Base-by-base conservation (phyloP, 306 rosid species). In the Fagus sylvatica region DNA sequence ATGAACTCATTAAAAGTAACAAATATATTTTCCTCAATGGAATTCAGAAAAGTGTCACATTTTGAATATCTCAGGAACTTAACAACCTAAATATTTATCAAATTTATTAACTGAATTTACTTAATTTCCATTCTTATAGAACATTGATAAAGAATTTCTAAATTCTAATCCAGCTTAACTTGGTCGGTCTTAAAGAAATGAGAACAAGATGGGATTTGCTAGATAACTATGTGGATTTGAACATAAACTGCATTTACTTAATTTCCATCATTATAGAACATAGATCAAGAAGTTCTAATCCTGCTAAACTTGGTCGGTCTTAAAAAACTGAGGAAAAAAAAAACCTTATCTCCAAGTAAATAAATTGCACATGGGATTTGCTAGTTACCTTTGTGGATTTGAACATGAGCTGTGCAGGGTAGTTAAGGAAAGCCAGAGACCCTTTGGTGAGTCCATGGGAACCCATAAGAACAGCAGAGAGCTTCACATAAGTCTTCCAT, bases 391-490 rank as follows among this genome's bases (percentile, higher is more conserved):
- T 95, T 1, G 98, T 95, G 80, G 98, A 95, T 84, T 95, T 95
- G 90, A 95, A 95, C 98, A 95, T 95, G 49, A 95, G 87, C 79
- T 95, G 98, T n/a, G 98, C 98, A 32, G 98, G 98, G 77, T 95
- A 95, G 78, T 95, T 95, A 41, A 95, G 98, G 74, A 85, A 95
- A 74, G 98, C 98, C 88, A 95, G 74, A 62, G 98, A 92, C 6
- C 98, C 98, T 83, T 95, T 95, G 83, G 98, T 95, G 68, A 95
- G 90, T 73, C 98, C 98, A 89, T 95, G 98, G 1, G 98, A 95
- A 33, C 97, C 98, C 98, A 95, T 92, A 5, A 92, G 90, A 2
- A 92, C 98, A 60, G 89, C 98, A 78, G 98, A 92, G 67, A 95
- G 96, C 86, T 95, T 95, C 79, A 91, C 92, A 75, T 95, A 95